Evolutionary conservation across 2,329 filamentous ascomycete species (phyloP).

Genomic region (Colletotrichum limetticola): DNA sequence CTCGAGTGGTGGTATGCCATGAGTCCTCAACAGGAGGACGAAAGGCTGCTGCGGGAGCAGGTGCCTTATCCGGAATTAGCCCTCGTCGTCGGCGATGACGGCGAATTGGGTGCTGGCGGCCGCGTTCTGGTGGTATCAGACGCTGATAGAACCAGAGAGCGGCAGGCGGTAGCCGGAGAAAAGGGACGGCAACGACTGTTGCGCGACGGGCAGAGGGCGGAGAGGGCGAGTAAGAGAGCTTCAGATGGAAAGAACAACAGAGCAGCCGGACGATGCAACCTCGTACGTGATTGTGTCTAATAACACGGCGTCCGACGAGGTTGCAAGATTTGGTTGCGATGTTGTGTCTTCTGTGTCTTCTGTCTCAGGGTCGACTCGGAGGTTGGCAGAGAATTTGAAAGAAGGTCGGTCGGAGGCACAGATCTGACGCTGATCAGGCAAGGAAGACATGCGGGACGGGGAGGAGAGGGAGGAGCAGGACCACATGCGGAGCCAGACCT

Average conservation of each 20-base stretch:
- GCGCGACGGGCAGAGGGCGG: neutral
- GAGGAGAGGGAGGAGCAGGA: slow-evolving; percentile 31
- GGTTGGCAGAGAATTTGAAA: slow-evolving; percentile 27
- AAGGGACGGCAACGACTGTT: neutral
- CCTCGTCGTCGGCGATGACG: neutral
- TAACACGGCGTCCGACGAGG: slow-evolving; percentile 28
- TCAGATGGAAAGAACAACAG: neutral
- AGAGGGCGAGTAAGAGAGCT: neutral
- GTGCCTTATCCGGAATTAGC: neutral
- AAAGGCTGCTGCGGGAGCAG: neutral
- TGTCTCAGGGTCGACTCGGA: slow-evolving; percentile 15
- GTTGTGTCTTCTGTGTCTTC: slow-evolving; percentile 9
- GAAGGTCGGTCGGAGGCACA: slow-evolving; percentile 22
- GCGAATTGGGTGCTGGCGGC: neutral
- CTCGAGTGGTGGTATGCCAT: slow-evolving; percentile 33
- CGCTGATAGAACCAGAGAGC: neutral
- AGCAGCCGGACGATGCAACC: slow-evolving; percentile 12
- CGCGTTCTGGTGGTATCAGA: neutral
- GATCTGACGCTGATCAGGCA: slow-evolving; percentile 34
- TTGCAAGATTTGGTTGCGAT: slow-evolving; percentile 10
- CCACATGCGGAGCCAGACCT: slow-evolving; percentile 33
- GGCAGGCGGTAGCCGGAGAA: neutral
- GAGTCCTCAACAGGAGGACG: slow-evolving; percentile 6
- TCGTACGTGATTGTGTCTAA: slow-evolving; percentile 27
- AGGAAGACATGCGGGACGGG: slow-evolving; percentile 32